A percentile compares a stretch with the other conserved stretches of the same genome.
Conservation (phyloP, 78 protist species). For the Chrysochromulina tobinii region DNA sequence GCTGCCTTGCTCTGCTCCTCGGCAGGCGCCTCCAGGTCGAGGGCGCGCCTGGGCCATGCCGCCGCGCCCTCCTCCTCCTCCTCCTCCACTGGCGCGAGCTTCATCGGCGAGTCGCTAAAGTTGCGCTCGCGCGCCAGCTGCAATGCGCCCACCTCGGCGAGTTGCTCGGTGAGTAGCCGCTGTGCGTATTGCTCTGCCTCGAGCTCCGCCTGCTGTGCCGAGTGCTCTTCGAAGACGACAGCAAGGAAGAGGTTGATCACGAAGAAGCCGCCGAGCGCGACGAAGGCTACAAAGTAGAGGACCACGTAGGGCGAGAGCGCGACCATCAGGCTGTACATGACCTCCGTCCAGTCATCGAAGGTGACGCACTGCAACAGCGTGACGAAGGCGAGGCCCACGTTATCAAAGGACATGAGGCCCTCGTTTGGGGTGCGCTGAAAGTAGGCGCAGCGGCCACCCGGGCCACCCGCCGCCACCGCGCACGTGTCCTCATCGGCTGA, state of each 20-base stretch:
- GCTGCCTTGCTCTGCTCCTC: too few relatives aligned
- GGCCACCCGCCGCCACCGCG: not conserved
- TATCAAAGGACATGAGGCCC: not conserved
- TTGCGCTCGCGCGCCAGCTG: not conserved
- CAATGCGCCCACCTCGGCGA: too few relatives aligned
- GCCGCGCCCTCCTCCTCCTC: too few relatives aligned
- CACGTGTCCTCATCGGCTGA: too few relatives aligned
- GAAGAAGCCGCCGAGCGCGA: too few relatives aligned
- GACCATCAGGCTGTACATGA: not conserved
- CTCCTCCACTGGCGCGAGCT: too few relatives aligned
- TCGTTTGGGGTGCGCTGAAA: not conserved
- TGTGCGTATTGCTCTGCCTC: too few relatives aligned
- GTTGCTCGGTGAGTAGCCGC: too few relatives aligned
- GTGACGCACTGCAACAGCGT: not conserved
- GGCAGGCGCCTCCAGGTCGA: too few relatives aligned
- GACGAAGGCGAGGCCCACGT: not conserved
- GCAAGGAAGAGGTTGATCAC: too few relatives aligned
- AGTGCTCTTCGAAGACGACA: not conserved
- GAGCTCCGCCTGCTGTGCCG: not conserved
- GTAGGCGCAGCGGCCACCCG: not conserved
- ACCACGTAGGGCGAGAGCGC: not conserved
- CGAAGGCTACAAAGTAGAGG: too few relatives aligned
- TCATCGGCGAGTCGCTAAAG: not conserved
- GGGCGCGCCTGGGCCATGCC: too few relatives aligned
- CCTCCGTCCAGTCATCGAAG: not conserved